Base-by-base conservation (phyloP, 495 filamentous ascomycete genomes). In the Lichenothelia convexa region DNA sequence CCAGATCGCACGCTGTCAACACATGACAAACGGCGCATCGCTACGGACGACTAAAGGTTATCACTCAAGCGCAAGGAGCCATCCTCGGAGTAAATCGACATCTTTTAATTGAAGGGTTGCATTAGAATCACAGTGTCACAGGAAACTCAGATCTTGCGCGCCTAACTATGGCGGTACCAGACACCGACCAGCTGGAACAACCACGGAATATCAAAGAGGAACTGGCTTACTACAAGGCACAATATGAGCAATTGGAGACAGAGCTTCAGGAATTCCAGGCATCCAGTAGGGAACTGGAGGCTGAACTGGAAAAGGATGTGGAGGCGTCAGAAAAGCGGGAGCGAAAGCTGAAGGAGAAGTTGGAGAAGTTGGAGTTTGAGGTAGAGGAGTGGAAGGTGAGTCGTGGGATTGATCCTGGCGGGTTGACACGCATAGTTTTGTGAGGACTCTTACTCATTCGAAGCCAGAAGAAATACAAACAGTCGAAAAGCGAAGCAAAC, bases 381-480 rank as follows among this genome's bases (percentile, higher is more conserved):
- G 85, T 87, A 0, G 86, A 93, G 15, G 89, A 97, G 58, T 97
- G 89, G 89, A 94, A 97, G 73, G 86, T 93, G 64, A 50, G 71
- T 48, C 29, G 24, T 7, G 7, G 8, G 9, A 17, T 6, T 16
- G 36, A 31, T 3, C 8, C 9, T n/a, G n/a, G n/a, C n/a, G n/a
- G n/a, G n/a, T n/a, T n/a, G n/a, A n/a, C n/a, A n/a, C n/a, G n/a
- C n/a, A n/a, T n/a, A n/a, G n/a, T n/a, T n/a, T n/a, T n/a, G n/a
- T n/a, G n/a, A n/a, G n/a, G n/a, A n/a, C n/a, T n/a, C 24, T 29
- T 9, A 29, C 15, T 9, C 9, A 9, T 13, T 29, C 24, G 24
- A 18, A 35, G 39, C 30, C 60, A 93, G 89, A 75, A 75, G 48
- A 97, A 94, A 64, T 89, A 89, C 70, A 93, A 85, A 53, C 85